Base-by-base conservation (phyloP, 768 basidiomycete genomes). In the Podaxis rugospora region DNA sequence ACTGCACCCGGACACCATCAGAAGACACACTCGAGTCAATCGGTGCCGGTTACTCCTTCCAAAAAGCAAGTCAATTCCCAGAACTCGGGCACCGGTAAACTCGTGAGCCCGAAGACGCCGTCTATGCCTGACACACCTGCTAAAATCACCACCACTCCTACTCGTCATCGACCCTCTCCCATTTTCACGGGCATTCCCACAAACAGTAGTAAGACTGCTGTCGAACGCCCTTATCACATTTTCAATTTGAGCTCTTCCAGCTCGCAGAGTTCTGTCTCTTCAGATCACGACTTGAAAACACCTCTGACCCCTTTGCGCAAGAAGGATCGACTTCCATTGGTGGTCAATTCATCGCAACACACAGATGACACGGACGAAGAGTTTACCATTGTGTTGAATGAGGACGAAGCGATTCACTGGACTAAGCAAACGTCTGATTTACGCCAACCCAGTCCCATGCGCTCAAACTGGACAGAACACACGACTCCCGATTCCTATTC, bases 341-440 rank as follows among this genome's bases (percentile, higher is more conserved):
- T 47, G 35, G 4, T 32, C n/a, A 28, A 53, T 44, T 21, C 37
- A 5, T 53, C 51, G 6, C 25, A 21, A 9, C 11, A 7, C 27
- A 32, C n/a, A 23, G 39, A 52, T 6, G 51, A 51, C 18, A 42
- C 18, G 47, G 57, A 58, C 27, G 57, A 59, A 7, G 59, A 36
- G 5, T 60, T 60, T 35, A 47, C 59, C 10, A 46, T 60, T 11
- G 59, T 60, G 23, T 36, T 46, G 40, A 60, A 44, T 7, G 59
- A 46, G n/a, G 59, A 60, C 6, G 59, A 60, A 10, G 59, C 51
- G 21, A 36, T 53, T 14, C 59, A 60, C 36, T 52, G 51, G 40
- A 59, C 58, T 4, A 59, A 59, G 35, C 58, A 59, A 52, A 60
- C 59, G 32, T 52, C 59, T 6, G 59, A 60, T 36, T 32, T 60